Base-by-base conservation (phyloP, 139 green algal genomes). In the Chlorella sp. region DNA sequence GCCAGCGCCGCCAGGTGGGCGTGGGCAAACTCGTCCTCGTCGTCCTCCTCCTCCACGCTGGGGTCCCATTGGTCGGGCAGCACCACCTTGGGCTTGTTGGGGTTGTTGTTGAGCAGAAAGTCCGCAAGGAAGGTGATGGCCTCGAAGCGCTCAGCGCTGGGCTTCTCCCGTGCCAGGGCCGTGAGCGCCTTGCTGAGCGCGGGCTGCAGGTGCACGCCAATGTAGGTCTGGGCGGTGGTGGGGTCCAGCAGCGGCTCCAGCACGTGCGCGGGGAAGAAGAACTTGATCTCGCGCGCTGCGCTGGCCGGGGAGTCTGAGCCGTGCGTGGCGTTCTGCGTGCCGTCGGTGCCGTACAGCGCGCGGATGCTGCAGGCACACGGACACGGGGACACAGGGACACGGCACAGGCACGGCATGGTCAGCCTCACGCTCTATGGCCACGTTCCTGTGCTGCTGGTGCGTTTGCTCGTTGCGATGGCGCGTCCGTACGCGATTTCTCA, bases 51-150 rank as follows among this genome's bases (percentile, higher is more conserved):
- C 23, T 86, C 86, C 77, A 85, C 67, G 17, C 76, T 71, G 20
- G 74, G 36, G 55, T 80, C 82, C 73, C 68, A 78, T 35, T 81
- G 71, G 31, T 84, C 77, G 22, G 76, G 78, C 31, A 74, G 67
- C 1, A 84, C 17, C 31, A 82, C 75, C 35, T 59, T 69, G 20
- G 74, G 82, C 73, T 92, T 95, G 82, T 94, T 93, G 51, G 89
- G 90, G 81, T 95, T 95, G 88, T 95, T 90, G 17, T 87, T 74
- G 23, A 91, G 82, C 55, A 95, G 81, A 85, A 87, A 95, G 26
- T 83, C 26, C 5, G 85, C 88, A n/a, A 95, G 75, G 71, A 89
- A 94, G 10, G 67, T 83, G 49, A 91, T 80, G 31, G 87, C 88
- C 62, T 85, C 75, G 51, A 80, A 84, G 50, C 83, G 82, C 65